Base-by-base conservation (phyloP, 1,284 basidiomycete genomes). In the Mycosarcoma maydis region DNA sequence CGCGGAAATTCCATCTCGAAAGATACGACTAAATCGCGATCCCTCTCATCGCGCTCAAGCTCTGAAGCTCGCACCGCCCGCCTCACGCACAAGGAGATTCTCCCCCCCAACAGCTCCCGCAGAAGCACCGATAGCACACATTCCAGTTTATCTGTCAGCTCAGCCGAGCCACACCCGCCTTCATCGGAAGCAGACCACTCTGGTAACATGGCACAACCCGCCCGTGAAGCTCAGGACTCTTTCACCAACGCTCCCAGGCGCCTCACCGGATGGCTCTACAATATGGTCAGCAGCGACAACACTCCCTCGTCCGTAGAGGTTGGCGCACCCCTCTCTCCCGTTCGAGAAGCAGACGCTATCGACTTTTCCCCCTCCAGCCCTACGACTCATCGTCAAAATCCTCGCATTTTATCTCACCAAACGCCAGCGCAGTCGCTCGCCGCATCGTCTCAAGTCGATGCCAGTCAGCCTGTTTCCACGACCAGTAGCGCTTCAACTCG, bases 181-280 rank as follows among this genome's bases (percentile, higher is more conserved):
- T 53, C 45, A 8, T 60, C 65, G 9, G 58, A 57, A 19, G 34
- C 43, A n/a, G 46, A 57, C 19, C 11, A 16, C 13, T 27, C 36
- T 4, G 26, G 50, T 11, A 7, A 23, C 20, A 23, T 19, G n/a
- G 33, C 20, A 1, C 52, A 51, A 3, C 16, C 41, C 33, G 32
- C 32, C 32, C 32, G n/a, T 5, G 54, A 49, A 4, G 19, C 22
- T 34, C 49, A 49, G 11, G 61, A 53, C 13, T 46, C 47, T 1
- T 20, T 46, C 13, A 20, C 24, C 3, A 52, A 30, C 22, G 50
- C 45, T 1, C 75, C 75, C 1, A 65, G 52, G 37, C 70, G 75
- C 8, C 61, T 77, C 33, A 76, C 71, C 16, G 74, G 75, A 16
- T 77, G 75, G 75, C 57, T 77, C 4, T 56, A 66, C 48, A 74